Base-by-base conservation (phyloP, 1,139 yeast species). In the Protomyces lactucae-debilis region DNA sequence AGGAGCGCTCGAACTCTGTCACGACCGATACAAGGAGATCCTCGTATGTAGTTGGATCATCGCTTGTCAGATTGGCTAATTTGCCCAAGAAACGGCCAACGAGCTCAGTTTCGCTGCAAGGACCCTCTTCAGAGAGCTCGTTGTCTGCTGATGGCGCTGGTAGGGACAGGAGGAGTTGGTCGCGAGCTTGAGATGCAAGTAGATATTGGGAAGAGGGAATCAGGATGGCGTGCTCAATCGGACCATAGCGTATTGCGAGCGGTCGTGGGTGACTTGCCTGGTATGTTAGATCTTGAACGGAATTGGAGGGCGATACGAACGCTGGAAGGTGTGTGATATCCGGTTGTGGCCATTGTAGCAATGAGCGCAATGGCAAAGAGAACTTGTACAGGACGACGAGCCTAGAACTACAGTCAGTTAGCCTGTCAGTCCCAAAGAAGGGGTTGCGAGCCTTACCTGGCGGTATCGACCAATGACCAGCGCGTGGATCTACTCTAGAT, bases 51-150 rank as follows among this genome's bases (percentile, higher is more conserved):
- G 84, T 86, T 57, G 79, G 80, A 68, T 75, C 75, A 52, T 78
- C 79, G 48, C 78, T 80, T 55, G 83, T 85, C 66, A 84, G 76
- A 57, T 80, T 76, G 37, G 95, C 85, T 64, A 88, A 82, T 75
- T 83, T 92, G 23, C 96, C 97, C 68, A 93, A 79, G 74, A 92
- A 93, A 72, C 85, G 84, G 67, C 91, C 90, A 70, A 89, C 82
- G 68, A 93, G 82, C 78, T 95, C 99, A 53, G 92, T 86, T 63
- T 95, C 86, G 57, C 95, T 86, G 55, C 92, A 78, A 53, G 97
- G 97, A 77, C 90, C 98, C 68, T 88, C 86, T 71, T 90, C 97
- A 28, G 32, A 6, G 67, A 84, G 88, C 60, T 93, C 93, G 72
- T 82, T 85, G 25, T 87, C 95, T 72, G 88, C 97, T 52, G 97